Conservation (phyloP, 176 grass and related monocot genomes). For the Bonia amplexicaulis region DNA sequence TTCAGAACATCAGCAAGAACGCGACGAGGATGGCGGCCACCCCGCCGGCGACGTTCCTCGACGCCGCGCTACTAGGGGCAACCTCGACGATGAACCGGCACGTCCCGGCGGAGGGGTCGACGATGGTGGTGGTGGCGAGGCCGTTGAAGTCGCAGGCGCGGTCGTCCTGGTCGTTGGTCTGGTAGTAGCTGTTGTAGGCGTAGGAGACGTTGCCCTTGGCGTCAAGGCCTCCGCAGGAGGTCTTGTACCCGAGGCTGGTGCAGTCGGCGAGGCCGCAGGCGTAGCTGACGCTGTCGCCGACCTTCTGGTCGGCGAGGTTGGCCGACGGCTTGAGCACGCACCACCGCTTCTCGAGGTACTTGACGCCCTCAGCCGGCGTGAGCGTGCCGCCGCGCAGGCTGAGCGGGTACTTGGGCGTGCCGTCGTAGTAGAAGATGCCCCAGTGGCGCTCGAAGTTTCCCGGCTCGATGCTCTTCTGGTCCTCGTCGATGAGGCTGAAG, state of each 20-base stretch:
- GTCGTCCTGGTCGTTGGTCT: slow-evolving; percentile 68
- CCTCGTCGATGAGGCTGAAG: slow-evolving; percentile 87
- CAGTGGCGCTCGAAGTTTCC: slow-evolving; percentile 94
- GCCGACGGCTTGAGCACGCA: slow-evolving; percentile 61
- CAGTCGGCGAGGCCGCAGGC: slow-evolving; percentile 70
- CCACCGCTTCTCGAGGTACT: slow-evolving; percentile 53
- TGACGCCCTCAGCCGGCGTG: slow-evolving; percentile 42
- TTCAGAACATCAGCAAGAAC: not conserved
- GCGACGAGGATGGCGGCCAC: not conserved
- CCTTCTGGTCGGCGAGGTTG: slow-evolving; percentile 33
- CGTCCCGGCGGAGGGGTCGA: slow-evolving; percentile 33
- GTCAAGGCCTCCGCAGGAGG: slow-evolving; percentile 64
- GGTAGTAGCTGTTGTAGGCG: slow-evolving; percentile 74
- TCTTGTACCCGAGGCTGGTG: slow-evolving; percentile 76
- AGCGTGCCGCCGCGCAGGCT: slow-evolving; percentile 35
- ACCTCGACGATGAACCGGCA: slow-evolving; percentile 68
- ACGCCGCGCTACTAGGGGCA: not conserved
- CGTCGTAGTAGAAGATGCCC: slow-evolving; percentile 87
- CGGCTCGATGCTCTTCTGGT: slow-evolving; percentile 69
- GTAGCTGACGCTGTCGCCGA: slow-evolving; percentile 60
- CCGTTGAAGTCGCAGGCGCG: slow-evolving; percentile 56
- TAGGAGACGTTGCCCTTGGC: slow-evolving; percentile 71
- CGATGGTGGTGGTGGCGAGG: slow-evolving; percentile 50
- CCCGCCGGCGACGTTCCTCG: not conserved
- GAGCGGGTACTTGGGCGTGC: slow-evolving; percentile 66